Base-by-base conservation (phyloP, 2,329 filamentous ascomycete species). In the Hypomyces rosellus region DNA sequence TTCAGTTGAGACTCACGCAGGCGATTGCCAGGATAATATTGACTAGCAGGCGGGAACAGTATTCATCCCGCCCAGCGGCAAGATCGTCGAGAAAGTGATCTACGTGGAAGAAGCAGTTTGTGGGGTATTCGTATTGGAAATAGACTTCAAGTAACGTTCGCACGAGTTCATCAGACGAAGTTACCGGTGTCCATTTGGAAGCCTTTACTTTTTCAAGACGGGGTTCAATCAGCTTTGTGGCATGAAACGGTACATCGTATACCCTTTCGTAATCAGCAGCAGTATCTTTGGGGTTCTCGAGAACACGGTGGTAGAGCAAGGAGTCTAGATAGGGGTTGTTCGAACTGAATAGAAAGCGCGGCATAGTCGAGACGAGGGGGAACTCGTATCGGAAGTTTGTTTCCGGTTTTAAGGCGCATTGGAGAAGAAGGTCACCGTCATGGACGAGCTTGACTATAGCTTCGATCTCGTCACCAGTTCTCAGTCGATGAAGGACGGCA, bases 301-400 rank as follows among this genome's bases (percentile, higher is more conserved):
- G 25, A 11, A 30, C 9, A 3, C 25, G 25, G 25, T 30, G 25
- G 6, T 59, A 62, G 8, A 63, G 11, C 30, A 52, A n/a, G 6
- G 59, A 57, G 2, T 50, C 20, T 11, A 63, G 52, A 43, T 65
- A 63, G 4, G 52, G 52, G 39, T 60, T 62, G 42, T 55, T 30
- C 2, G 36, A 22, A 14, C 18, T 48, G 34, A 55, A 45, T 12
- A 68, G 54, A 16, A 54, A 62, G 3, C 52, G 38, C 2, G 67
- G 67, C 54, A 58, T 66, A 5, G 63, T 56, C 6, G 54, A 18
- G 13, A 59, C 44, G 45, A 64, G 66, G 1, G 67, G 68, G 38
- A 70, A 70, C 48, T 65, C 60, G 48, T 65, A 70, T 33, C 65
- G 65, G 38, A 58, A 62, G 2, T 63, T 56, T 5, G 65, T 58